Evolutionary conservation across 164 flowering plant species (phyloP).

Genomic region (Macadamia tetraphylla): DNA sequence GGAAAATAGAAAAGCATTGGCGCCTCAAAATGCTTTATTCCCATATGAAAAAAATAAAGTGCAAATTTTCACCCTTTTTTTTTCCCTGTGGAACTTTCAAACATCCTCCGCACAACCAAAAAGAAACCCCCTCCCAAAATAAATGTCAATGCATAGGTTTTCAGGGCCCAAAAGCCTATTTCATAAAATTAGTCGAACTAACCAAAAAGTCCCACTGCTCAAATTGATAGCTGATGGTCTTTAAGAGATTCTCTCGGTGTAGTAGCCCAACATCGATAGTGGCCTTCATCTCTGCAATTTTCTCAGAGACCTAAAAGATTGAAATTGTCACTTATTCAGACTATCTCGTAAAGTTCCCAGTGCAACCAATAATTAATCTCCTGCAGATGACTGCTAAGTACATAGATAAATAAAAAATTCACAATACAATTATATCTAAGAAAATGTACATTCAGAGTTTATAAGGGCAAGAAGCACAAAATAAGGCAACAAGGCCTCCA

Average conservation of each 20-base stretch:
- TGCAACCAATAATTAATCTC: neutral
- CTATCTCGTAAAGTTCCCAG: neutral
- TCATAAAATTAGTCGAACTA: constrained; percentile 14
- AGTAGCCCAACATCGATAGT: constrained; percentile 66
- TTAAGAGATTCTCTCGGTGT: constrained; percentile 50
- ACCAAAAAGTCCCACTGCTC: constrained; percentile 78
- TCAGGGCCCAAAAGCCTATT: neutral
- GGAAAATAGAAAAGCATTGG: too few relatives aligned
- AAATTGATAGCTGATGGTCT: constrained; percentile 48
- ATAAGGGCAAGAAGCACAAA: too few relatives aligned
- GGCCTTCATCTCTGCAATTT: constrained; percentile 60
- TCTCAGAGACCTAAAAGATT: constrained; percentile 55
- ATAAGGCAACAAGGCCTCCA: too few relatives aligned
- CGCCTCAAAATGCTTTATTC: too few relatives aligned
- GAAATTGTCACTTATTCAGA: neutral
- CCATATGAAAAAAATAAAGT: too few relatives aligned
- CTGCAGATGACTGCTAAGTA: neutral
- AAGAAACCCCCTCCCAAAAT: too few relatives aligned
- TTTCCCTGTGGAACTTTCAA: too few relatives aligned
- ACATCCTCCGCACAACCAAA: too few relatives aligned
- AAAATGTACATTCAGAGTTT: neutral
- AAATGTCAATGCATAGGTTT: neutral
- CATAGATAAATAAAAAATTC: neutral
- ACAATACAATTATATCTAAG: neutral
- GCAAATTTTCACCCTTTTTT: too few relatives aligned